These are phyloP conservation scores for Fusarium heterosporum DNA, from an alignment of 2,329 filamentous ascomycete species.

Conservation along the genomic window DNA sequence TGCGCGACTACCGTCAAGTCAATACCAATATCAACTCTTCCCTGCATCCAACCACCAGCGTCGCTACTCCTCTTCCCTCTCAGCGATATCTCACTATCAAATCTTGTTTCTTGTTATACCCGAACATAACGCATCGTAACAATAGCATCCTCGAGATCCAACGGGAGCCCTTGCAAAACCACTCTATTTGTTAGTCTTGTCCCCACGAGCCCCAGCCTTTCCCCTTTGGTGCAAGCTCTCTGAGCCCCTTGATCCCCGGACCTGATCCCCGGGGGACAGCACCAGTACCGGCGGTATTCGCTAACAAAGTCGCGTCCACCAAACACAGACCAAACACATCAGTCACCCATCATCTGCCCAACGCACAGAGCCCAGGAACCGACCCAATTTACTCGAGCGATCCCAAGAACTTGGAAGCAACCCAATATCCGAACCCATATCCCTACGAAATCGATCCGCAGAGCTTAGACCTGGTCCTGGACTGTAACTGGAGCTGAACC, in stretches of 20 bases:
- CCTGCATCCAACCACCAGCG: neutral
- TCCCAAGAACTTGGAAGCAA: conserved; percentile 38
- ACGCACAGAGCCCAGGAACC: conserved; percentile 28
- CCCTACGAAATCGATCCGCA: conserved; percentile 28
- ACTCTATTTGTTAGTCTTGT: conserved; percentile 24
- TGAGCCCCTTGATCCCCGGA: conserved; percentile 45
- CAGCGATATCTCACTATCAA: neutral
- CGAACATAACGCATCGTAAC: conserved; percentile 1
- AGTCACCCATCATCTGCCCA: neutral
- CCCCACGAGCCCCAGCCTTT: conserved; percentile 25
- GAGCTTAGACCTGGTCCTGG: conserved; percentile 21
- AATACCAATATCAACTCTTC: neutral
- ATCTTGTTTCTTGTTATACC: neutral
- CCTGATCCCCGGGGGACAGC: conserved; percentile 24
- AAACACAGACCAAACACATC: conserved; percentile 29
- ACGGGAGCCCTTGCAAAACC: conserved; percentile 13
- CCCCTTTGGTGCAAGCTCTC: conserved; percentile 42
- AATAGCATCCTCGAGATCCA: conserved; percentile 26
- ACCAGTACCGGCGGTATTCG: conserved; percentile 27
- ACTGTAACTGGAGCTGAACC: neutral
- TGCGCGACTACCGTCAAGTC: neutral
- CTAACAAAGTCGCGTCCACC: conserved; percentile 35
- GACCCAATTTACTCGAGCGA: conserved; percentile 39
- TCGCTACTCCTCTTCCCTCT: neutral
- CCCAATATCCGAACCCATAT: conserved; percentile 30